Conservation (phyloP, 345 rosid genomes). For the Aquilaria sinensis region DNA sequence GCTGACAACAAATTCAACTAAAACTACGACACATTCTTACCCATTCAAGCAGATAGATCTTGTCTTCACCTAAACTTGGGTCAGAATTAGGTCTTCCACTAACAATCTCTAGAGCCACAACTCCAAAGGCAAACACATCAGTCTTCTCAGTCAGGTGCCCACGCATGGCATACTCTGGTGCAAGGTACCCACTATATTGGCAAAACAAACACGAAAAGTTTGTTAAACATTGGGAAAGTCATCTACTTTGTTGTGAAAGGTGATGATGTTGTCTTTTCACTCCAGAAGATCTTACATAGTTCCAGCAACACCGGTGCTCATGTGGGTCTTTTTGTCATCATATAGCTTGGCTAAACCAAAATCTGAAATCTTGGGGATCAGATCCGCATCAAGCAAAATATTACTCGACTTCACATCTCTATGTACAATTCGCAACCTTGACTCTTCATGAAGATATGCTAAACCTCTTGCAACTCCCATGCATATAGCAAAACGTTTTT, state of each 20-base stretch:
- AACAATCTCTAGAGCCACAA: conserved; percentile 33
- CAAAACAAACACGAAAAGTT: not conserved
- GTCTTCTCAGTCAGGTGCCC: conserved; percentile 46
- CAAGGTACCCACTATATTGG: conserved; percentile 26
- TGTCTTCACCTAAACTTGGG: conserved; percentile 24
- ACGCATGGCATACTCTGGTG: conserved; percentile 51
- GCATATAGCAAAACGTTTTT: conserved; percentile 35
- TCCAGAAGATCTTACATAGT: conserved; percentile 34
- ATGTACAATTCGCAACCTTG: conserved; percentile 47
- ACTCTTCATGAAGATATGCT: conserved; percentile 51
- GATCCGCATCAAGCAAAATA: conserved; percentile 39
- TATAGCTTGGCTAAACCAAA: conserved; percentile 62
- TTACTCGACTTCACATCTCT: conserved; percentile 55
- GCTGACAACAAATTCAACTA: no score
- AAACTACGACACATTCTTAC: conserved; percentile 10
- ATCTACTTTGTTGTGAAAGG: not conserved
- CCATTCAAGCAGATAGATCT: conserved; percentile 46
- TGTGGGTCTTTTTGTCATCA: conserved; percentile 47
- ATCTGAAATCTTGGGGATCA: conserved; percentile 53
- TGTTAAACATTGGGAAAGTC: not conserved
- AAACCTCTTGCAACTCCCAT: conserved; percentile 46
- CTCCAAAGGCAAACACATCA: conserved; percentile 40
- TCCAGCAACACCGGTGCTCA: conserved; percentile 59
- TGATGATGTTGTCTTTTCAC: not conserved
- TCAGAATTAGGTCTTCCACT: conserved; percentile 40